These are phyloP conservation scores for Rhizopogon sp. DNA, from an alignment of 768 basidiomycete species.

Conservation along the genomic window DNA sequence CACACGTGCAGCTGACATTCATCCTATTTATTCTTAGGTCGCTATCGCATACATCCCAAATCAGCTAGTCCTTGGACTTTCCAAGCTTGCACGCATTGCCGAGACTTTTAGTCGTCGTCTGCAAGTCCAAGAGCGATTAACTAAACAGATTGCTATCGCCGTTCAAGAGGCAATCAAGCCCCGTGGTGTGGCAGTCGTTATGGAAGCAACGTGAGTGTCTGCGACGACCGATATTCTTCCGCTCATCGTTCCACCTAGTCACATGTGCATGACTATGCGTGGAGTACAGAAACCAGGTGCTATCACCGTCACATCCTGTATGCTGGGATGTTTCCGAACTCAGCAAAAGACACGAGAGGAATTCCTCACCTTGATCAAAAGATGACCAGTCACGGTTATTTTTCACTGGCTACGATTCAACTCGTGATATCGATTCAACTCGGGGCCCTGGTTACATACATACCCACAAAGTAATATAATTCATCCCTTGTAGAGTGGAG, in stretches of 20 bases:
- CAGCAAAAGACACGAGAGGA: slow-evolving; percentile 98
- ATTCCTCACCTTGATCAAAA: slow-evolving; percentile 83
- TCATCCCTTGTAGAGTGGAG: slow-evolving; percentile 8
- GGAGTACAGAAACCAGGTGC: slow-evolving; percentile 98
- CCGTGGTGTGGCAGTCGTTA: slow-evolving; percentile 96
- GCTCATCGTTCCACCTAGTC: slow-evolving; percentile 41
- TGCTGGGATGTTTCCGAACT: slow-evolving; percentile 98
- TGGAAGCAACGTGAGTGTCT: slow-evolving; percentile 90
- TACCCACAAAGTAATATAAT: slow-evolving; percentile 14
- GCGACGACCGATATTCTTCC: slow-evolving; percentile 6
- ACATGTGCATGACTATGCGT: slow-evolving; percentile 99
- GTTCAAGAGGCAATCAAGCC: slow-evolving; percentile 98
- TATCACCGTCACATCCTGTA: slow-evolving; percentile 92
- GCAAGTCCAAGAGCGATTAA: slow-evolving; percentile 96
- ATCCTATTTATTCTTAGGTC: slow-evolving; percentile 48
- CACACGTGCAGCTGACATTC: slow-evolving; percentile 4
- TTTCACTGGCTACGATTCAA: slow-evolving; percentile 37
- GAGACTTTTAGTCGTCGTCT: slow-evolving; percentile 95
- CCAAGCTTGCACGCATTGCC: slow-evolving; percentile 94
- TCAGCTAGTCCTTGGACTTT: slow-evolving; percentile 87
- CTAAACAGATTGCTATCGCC: slow-evolving; percentile 96
- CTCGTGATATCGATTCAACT: slow-evolving; percentile 37
- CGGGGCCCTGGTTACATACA: slow-evolving; percentile 11
- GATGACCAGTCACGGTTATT: slow-evolving; percentile 7
- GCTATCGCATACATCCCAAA: slow-evolving; percentile 98